Evolutionary conservation across 352 stramenopile species (phyloP).

Genomic region (Phytophthora capsici): DNA sequence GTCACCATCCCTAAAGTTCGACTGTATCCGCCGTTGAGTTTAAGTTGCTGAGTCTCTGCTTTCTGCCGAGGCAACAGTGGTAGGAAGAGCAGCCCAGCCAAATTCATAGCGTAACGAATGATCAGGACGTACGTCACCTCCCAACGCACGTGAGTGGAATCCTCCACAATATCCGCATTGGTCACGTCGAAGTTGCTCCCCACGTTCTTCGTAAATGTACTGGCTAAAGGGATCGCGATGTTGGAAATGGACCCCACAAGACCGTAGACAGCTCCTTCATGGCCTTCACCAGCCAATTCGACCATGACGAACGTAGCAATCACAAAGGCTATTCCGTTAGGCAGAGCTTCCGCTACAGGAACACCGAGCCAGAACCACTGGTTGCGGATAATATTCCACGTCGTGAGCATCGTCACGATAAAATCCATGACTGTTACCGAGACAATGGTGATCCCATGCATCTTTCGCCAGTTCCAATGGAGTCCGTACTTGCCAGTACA

Average conservation of each 20-base stretch:
- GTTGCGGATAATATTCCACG: slow-evolving; percentile 48
- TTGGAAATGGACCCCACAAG: slow-evolving; percentile 52
- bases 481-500: slow-evolving; percentile 41
- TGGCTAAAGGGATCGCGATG: slow-evolving; percentile 43
- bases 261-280: slow-evolving; percentile 48
- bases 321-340: slow-evolving; percentile 46
- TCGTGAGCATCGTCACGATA: slow-evolving; percentile 37
- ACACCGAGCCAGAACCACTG: slow-evolving; percentile 58
- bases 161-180: slow-evolving; percentile 48
- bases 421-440: slow-evolving; percentile 38
- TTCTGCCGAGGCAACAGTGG: slow-evolving; percentile 51
- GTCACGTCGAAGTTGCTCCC: slow-evolving; percentile 42
- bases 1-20: slow-evolving; percentile 42
- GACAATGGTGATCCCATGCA: slow-evolving; percentile 30
- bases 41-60: slow-evolving; percentile 46
- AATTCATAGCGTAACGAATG: slow-evolving; percentile 44
- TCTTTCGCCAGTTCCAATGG: slow-evolving; percentile 44
- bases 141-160: slow-evolving; percentile 36
- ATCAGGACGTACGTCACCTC: slow-evolving; percentile 50
- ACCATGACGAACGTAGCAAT: slow-evolving; percentile 51
- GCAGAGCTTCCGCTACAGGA: slow-evolving; percentile 37
- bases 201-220: slow-evolving; percentile 43
- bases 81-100: slow-evolving; percentile 40
- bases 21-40: slow-evolving; percentile 41
- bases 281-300: slow-evolving; percentile 46